phyloP scores from a whole-genome alignment of 257 asterid species.

The Paraleonurus japonicus region DNA sequence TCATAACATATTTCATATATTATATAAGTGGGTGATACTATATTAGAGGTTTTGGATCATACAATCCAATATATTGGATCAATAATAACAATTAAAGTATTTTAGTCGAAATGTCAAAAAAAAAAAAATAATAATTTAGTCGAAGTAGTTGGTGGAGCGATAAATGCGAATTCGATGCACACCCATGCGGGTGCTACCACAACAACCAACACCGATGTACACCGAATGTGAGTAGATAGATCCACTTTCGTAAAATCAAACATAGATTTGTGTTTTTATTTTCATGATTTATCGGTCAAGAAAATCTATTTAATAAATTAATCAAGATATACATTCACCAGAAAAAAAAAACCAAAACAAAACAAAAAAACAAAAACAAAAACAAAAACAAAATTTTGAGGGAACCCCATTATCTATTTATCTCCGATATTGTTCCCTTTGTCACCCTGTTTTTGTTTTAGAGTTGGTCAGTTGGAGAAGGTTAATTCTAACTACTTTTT shows the following conservation, averaged over 20 bases:
- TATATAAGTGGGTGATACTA: too few species aligned
- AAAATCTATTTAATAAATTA: too few species aligned
- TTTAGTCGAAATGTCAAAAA: too few species aligned
- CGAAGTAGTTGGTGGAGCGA: not conserved
- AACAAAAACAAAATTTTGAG: not conserved
- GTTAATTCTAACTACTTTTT: not conserved
- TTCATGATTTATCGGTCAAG: too few species aligned
- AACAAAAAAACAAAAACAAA: too few species aligned
- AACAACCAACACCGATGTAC: conserved; percentile 32
- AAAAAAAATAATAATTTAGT: not conserved
- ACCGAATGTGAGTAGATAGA: not conserved
- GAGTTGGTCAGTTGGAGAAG: not conserved
- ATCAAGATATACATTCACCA: not conserved
- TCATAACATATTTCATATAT: too few species aligned
- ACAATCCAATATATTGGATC: too few species aligned
- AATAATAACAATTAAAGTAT: not conserved
- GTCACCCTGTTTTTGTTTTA: not conserved
- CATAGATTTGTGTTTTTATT: too few species aligned
- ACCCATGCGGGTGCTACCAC: conserved; percentile 15
- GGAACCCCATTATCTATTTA: not conserved
- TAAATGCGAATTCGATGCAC: conserved; percentile 9
- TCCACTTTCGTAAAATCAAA: not conserved
- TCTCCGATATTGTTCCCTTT: not conserved
- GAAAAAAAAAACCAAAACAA: not conserved
- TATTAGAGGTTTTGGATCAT: too few species aligned